phyloP scores from a whole-genome alignment of 73 alveolate genomes.

The Paramecium octaurelia region DNA sequence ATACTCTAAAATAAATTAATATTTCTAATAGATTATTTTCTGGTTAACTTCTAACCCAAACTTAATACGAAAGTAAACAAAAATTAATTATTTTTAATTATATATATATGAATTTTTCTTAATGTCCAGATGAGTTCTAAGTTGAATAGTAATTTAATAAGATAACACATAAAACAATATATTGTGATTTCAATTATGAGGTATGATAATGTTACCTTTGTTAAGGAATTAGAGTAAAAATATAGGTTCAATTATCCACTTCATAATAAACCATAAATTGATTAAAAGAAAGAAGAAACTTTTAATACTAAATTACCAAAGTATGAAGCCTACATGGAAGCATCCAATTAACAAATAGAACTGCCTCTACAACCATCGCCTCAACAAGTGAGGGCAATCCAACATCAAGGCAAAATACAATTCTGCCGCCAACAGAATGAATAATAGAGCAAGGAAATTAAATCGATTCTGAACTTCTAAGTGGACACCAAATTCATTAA shows the following conservation, averaged over 20 bases:
- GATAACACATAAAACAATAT: not conserved
- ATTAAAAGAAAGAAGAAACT: not conserved
- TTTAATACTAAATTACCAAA: not conserved
- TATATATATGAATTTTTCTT: not conserved
- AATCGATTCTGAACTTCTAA: not conserved
- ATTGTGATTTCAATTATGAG: not conserved
- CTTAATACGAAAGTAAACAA: not conserved
- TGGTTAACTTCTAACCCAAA: not conserved
- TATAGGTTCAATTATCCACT: not conserved
- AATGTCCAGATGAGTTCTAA: slow-evolving; percentile 15
- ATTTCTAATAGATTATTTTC: not conserved
- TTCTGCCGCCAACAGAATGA: not conserved
- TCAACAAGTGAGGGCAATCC: not conserved
- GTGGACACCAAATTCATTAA: not conserved
- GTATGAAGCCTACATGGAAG: not conserved
- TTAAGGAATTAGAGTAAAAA: slow-evolving; percentile 5
- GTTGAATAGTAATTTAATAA: not conserved
- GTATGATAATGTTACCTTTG: not conserved
- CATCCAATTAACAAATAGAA: not conserved
- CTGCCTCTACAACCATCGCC: not conserved
- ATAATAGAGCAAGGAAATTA: not conserved
- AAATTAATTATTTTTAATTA: not conserved
- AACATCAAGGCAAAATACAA: not conserved
- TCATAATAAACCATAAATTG: not conserved
- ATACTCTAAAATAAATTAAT: not conserved